A percentile compares a stretch with the other conserved stretches of the same genome.
Conservation (phyloP, 2,329 filamentous ascomycete species). For the Exophiala calicioides region DNA sequence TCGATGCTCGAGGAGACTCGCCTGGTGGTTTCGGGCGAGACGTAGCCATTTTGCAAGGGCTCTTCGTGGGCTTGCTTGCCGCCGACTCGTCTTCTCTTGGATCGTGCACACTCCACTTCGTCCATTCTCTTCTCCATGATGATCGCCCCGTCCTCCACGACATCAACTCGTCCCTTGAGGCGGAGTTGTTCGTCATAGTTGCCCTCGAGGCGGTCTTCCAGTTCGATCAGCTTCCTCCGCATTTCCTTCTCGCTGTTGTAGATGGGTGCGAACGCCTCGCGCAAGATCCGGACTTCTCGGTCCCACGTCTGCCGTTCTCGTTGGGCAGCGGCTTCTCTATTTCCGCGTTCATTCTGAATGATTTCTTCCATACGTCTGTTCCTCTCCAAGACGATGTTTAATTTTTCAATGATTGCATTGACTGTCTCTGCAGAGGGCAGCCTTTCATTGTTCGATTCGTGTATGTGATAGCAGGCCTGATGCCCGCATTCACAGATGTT, state of each 20-base stretch:
- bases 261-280: conserved; percentile 35
- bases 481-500: conserved; percentile 50
- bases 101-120: conserved; percentile 27
- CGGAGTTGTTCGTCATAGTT: conserved; percentile 33
- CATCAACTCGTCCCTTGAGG: conserved; percentile 32
- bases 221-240: conserved; percentile 31
- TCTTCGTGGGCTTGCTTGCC: conserved; percentile 13
- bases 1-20: conserved; percentile 26
- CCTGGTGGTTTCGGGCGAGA: conserved; percentile 22
- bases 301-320: conserved; percentile 33
- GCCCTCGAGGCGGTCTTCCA: conserved; percentile 34
- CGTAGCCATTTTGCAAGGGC: conserved; percentile 14
- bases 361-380: conserved; percentile 32
- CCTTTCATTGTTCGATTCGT: conserved; percentile 12
- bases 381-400: conserved; percentile 29
- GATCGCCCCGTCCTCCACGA: conserved; percentile 33
- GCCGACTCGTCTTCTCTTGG: conserved; percentile 26
- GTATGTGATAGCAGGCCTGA: conserved; percentile 48
- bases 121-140: conserved; percentile 27
- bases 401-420: conserved; percentile 20
- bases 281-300: conserved; percentile 33
- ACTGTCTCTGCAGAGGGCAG: conserved; percentile 11
- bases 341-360: conserved; percentile 31
- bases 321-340: conserved; percentile 29
- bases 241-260: conserved; percentile 34